Base-by-base conservation (phyloP, 2,329 filamentous ascomycete genomes). In the Colletotrichum australisinense region DNA sequence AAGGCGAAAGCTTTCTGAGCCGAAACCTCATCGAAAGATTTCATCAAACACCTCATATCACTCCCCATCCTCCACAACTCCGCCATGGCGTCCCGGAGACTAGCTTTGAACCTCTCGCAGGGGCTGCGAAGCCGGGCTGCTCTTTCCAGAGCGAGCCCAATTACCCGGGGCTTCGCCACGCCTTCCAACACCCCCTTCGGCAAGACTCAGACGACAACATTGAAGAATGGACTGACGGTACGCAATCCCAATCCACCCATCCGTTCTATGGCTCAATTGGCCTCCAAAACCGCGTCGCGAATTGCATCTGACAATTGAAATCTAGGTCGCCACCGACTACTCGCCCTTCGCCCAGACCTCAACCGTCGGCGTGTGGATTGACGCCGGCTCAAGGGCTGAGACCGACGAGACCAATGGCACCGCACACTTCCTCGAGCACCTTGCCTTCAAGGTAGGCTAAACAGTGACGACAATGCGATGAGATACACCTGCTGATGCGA, bases 381-480 rank as follows among this genome's bases (percentile, higher is more conserved):
- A 99, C 87, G 96, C 97, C 84, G 97, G 97, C 84, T 98, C 95
- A 86, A 92, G 97, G 86, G 95, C 97, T 85, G 97, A 99, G 91
- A 99, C 97, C 80, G 93, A 97, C 87, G 95, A 95, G 91, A 98
- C 94, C 83, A 99, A 98, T 89, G 97, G 97, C 87, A 99, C 97
- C 80, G 97, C 97, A 82, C 97, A 99, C 89, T 99, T 99, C 90
- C 92, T 99, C 81, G 97, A 99, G 91, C 97, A 99, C 89, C 91
- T 99, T 85, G 97, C 97, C 80, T 99, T 99, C 93, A 99, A 99
- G 94, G 95, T 97, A 90, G 79, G 30, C 63, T 32, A 53, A 63
- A 49, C 75, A 32, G 53, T 59, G 59, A 70, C 56, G 53, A 42
- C 59, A 53, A 71, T 30, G 19, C 59, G 52, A 71, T 67, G 49